Base-by-base conservation (phyloP, 495 filamentous ascomycete genomes). In the Xylaria castorea region DNA sequence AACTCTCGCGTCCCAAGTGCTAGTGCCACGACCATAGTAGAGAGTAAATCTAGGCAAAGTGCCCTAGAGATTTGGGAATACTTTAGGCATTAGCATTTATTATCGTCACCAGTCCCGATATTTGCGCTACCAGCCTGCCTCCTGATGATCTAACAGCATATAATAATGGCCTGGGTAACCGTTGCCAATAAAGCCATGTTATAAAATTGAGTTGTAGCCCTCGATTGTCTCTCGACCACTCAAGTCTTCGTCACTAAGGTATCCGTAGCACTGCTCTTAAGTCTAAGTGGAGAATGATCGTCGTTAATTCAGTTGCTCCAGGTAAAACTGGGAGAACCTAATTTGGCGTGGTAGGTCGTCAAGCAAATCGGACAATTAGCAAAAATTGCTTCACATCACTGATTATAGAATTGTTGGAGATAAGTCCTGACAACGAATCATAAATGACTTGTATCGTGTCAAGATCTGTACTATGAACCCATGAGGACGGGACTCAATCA, bases 401-500 rank as follows among this genome's bases (percentile, higher is more conserved):
- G 51, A 79, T 76, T 68, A 70, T 81, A 75, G 69, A 68, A 68
- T 30, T 71, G 60, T 42, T 71, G 66, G 82, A 83, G 69, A 70
- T 75, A 14, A 80, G 73, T 3, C 34, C 76, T 74, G 32, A 58
- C 80, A 34, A 81, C 74, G 6, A 74, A 65, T 61, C 67, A 71
- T 67, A 70, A 71, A 70, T 22, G 74, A 75, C 36, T 67, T 68
- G 65, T 68, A 75, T 68, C 60, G 69, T 18, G 75, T 81, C 50
- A 62, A 12, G 38, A 22, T 72, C 30, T 83, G 73, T 67, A 74
- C 66, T 6, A 74, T 57, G 16, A 77, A 68, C 34, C 78, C 80
- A 5, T 79, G 80, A 62, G 80, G 68, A 84, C 80, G n/a, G 81
- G 74, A 14, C 82, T 82, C 65, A 82, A 80, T 50, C 73, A 76